phyloP scores from a whole-genome alignment of 805 yeast genomes.

The Vanderwaltozyma verrucispora region DNA sequence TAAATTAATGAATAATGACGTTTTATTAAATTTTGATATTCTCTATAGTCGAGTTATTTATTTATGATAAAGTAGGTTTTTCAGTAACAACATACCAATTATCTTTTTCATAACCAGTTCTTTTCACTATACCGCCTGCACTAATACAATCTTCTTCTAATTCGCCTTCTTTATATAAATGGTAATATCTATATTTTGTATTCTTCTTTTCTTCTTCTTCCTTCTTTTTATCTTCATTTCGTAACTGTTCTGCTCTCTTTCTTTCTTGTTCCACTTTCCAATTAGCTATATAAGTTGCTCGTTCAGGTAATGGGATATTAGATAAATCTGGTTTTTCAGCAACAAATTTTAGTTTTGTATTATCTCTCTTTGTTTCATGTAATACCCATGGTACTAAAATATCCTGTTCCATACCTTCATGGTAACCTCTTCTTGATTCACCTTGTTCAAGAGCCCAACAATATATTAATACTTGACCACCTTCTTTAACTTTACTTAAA shows the following conservation, averaged over 20 bases:
- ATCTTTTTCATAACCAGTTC: slow-evolving; percentile 81
- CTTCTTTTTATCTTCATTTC: slow-evolving; percentile 13
- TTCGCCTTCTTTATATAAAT: slow-evolving; percentile 78
- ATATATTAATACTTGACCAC: slow-evolving; percentile 70
- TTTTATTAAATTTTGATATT: neutral
- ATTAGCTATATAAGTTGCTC: slow-evolving; percentile 18
- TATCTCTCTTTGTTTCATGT: slow-evolving; percentile 31
- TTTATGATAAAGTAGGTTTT: slow-evolving; percentile 10
- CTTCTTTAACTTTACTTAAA: slow-evolving; percentile 42
- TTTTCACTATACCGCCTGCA: slow-evolving; percentile 64
- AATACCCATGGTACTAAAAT: slow-evolving; percentile 94
- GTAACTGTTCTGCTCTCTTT: slow-evolving; percentile 12
- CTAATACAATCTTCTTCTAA: slow-evolving; percentile 52
- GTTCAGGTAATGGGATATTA: slow-evolving; percentile 18
- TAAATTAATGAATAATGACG: neutral
- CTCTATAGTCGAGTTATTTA: too few species aligned
- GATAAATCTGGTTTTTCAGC: slow-evolving; percentile 21
- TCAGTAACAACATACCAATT: slow-evolving; percentile 77
- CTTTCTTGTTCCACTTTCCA: slow-evolving; percentile 21
- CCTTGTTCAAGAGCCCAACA: slow-evolving; percentile 98
- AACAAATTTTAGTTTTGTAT: slow-evolving; percentile 5
- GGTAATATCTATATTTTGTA: slow-evolving; percentile 79
- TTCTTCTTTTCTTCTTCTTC: slow-evolving; percentile 26
- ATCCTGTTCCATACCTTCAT: slow-evolving; percentile 87
- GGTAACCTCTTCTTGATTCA: slow-evolving; percentile 78